Base-by-base conservation (phyloP, 2,329 filamentous ascomycete species). In the Phoma sp. region DNA sequence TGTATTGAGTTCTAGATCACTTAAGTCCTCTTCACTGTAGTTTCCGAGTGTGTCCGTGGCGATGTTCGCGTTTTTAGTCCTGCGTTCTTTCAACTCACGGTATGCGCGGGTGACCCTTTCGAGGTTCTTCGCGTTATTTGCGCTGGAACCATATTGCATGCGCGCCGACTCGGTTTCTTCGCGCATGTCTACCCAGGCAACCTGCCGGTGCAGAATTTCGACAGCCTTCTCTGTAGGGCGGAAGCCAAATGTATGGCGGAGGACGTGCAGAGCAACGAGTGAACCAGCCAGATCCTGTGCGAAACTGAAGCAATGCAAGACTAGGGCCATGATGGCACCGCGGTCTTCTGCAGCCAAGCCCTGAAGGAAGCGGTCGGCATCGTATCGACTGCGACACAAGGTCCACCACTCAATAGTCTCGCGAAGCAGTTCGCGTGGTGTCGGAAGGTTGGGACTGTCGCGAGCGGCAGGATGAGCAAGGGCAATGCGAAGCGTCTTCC, bases 221-320 rank as follows among this genome's bases (percentile, higher is more conserved):
- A 46, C 58, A 13, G 57, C 51, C 19, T 68, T 61, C 17, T 59
- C 47, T 0, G 65, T 64, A 5, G 73, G 71, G n/a, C 62, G 62
- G 19, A 74, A 64, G 38, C 57, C 50, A 35, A 75, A 68, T 1
- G 57, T 41, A 4, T 64, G 55, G 8, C 63, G 59, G 5, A 76
- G 44, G 9, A 69, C 63, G 50, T 74, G 70, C 24, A 75, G 43
- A n/a, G 72, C 67, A 15, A 75, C 58, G 8, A 76, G 67, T 5
- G 69, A 67, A n/a, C 73, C 74, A 13, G 68, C 54, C 1, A 74
- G 54, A 49, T 76, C 73, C 25, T 66, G 58, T 19, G 57, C 62
- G 37, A 67, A 71, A 55, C 69, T 70, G 60, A 76, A 75, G 55
- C 71, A 75, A 32, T 73, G 67, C 58, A 74, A 61, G n/a, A 76